Evolutionary conservation across 768 basidiomycete species (phyloP), one percentile per base, ranked within the genome.

Genomic region (Cystobasidium onofrii): DNA sequence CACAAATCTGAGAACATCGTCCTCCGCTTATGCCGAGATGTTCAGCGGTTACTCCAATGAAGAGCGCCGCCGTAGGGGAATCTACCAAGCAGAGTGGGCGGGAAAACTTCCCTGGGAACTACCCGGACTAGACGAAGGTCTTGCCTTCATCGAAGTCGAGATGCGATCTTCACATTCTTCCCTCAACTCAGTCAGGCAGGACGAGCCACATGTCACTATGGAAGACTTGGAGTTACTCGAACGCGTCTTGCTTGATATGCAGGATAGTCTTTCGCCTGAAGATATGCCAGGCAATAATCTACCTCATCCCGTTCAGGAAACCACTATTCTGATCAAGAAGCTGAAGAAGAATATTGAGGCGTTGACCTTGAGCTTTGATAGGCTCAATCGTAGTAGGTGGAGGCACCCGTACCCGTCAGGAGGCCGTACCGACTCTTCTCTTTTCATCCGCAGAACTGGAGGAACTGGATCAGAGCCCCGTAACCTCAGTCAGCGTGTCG

Each of bases 41-140:
- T 89, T 97, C 87, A 88, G 90, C 1, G 91, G 90, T 78, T 85
- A 94, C 46, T 88, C 90, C 9, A 84, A 87, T 0, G 86, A 84
- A 64, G 96, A 99, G 81, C 85, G 86, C 75, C 90, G 90, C 77
- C 86, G 92, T 23, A 86, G 96, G 1, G 87, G 89, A 76, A 85
- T 89, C n/a, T 93, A 95, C 79, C 85, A 90, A 25, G 85, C 88
- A 2, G 92, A 95, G 78, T 85, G 90, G 15, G 86, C 90, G 74
- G 90, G 90, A 0, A 88, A 91, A 76, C 84, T 98, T 4, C 96
- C 96, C 0, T 97, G 93, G 80, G 89, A 90, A 43, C 85, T 88
- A 1, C 84, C 85, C 63, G 90, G 89, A 1, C 86, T 96, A 17
- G 63, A 43, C 31, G 50, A 27, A 60, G 61, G 25, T 23, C 34